These are phyloP conservation scores for Dovyalis caffra DNA, from an alignment of 345 rosid species.

Conservation along the genomic window DNA sequence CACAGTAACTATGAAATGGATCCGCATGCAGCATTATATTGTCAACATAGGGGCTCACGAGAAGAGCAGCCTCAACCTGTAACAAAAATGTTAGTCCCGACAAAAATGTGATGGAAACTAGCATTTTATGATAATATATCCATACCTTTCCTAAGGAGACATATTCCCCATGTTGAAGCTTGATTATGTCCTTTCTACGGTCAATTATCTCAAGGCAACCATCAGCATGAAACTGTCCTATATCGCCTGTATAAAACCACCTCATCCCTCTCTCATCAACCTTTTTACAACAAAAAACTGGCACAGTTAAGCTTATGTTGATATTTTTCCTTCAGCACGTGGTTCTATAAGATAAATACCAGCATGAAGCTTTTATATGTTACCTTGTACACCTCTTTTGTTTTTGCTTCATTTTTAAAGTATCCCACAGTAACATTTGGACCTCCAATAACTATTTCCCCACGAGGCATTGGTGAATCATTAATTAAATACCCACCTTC, in stretches of 20 bases:
- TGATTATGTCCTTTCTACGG: constrained; percentile 94
- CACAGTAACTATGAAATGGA: constrained; percentile 85
- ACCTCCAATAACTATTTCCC: constrained; percentile 95
- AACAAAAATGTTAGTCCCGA: constrained; percentile 19
- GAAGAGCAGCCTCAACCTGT: constrained; percentile 90
- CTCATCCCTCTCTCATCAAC: constrained; percentile 90
- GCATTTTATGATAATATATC: constrained; percentile 1
- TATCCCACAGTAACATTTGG: constrained; percentile 89
- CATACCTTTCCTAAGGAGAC: constrained; percentile 94
- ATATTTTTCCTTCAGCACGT: not conserved
- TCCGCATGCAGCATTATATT: constrained; percentile 92
- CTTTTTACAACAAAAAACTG: constrained; percentile 35
- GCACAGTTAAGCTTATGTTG: not conserved
- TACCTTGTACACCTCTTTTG: constrained; percentile 88
- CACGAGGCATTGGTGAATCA: constrained; percentile 90
- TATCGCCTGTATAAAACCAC: constrained; percentile 98
- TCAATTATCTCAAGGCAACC: constrained; percentile 98
- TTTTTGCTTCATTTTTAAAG: constrained; percentile 87
- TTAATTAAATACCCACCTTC: constrained; percentile 81
- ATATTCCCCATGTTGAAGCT: constrained; percentile 98
- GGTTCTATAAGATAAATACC: not conserved
- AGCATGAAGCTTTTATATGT: constrained; percentile 10
- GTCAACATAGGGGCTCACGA: constrained; percentile 70
- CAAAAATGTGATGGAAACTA: not conserved
- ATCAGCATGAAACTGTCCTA: constrained; percentile 86